Evolutionary conservation across 73 alveolate genomes (phyloP).

Genomic region (Paramecium tetraurelia): DNA sequence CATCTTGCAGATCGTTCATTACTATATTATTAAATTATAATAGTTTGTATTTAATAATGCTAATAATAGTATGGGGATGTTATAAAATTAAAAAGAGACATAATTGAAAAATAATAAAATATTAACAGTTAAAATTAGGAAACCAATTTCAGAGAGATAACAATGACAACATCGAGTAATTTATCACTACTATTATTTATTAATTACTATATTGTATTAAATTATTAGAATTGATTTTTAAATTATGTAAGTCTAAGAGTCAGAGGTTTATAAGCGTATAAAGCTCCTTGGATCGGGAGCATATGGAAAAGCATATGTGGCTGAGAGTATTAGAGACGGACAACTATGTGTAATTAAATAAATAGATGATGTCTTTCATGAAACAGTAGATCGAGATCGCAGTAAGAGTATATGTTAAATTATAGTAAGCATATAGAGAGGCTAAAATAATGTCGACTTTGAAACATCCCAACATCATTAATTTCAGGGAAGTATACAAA

Average conservation of each 20-base stretch:
- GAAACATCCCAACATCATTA: conserved; percentile 92
- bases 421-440: conserved; percentile 76
- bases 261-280: conserved; percentile 54
- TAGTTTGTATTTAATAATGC: not conserved
- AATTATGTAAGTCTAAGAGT: conserved; percentile 15
- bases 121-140: not conserved
- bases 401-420: not conserved
- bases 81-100: not conserved
- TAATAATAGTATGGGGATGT: not conserved
- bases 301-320: conserved; percentile 83
- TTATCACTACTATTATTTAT: not conserved
- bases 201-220: not conserved
- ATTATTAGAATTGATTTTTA: not conserved
- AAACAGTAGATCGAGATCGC: conserved; percentile 26
- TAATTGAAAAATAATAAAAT: not conserved
- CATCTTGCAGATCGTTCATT: not conserved
- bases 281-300: conserved; percentile 88
- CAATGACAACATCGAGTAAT: not conserved
- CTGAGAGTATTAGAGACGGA: conserved; percentile 71
- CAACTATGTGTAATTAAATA: conserved; percentile 70
- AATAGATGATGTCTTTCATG: conserved; percentile 70
- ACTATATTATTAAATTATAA: not conserved
- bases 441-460: conserved; percentile 71
- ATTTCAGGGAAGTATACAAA: conserved; percentile 79
- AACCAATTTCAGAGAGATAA: not conserved